phyloP scores from a whole-genome alignment of 2,329 filamentous ascomycete genomes.

The Pseudocercospora pini-densiflorae region DNA sequence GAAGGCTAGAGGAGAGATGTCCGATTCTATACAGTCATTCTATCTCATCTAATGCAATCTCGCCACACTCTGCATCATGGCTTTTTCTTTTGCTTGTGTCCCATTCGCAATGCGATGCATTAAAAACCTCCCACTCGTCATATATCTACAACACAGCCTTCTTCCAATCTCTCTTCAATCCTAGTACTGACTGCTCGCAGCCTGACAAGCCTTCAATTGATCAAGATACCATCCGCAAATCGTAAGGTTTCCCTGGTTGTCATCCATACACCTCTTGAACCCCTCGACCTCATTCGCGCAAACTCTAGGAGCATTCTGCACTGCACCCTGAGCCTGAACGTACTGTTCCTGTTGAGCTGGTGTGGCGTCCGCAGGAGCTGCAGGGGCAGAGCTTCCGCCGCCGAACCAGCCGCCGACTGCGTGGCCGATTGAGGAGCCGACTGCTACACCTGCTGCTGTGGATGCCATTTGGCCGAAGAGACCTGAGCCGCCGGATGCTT shows the following conservation, averaged over 20 bases:
- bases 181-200: constrained; percentile 55
- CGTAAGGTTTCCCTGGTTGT: constrained; percentile 89
- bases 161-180: background rate
- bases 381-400: constrained; percentile 61
- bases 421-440: constrained; percentile 94
- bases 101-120: background rate
- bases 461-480: constrained; percentile 97
- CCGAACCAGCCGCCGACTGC: constrained; percentile 88
- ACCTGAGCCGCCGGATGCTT: constrained; percentile 68
- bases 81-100: too few species aligned
- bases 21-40: background rate
- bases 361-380: constrained; percentile 48
- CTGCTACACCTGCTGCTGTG: constrained; percentile 95
- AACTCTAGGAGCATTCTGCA: constrained; percentile 42
- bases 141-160: background rate
- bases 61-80: too few species aligned
- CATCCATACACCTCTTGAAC: constrained; percentile 97
- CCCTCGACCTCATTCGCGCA: constrained; percentile 79
- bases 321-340: constrained; percentile 34
- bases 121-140: background rate
- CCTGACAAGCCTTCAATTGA: constrained; percentile 67
- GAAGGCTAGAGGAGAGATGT: background rate
- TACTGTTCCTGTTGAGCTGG: constrained; percentile 28
- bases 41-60: background rate
- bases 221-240: constrained; percentile 99